Percentiles rank a stretch among this genome's conserved stretches.
phyloP scores from a whole-genome alignment of 2,329 filamentous ascomycete species.

The Hypoxylon sp. region DNA sequence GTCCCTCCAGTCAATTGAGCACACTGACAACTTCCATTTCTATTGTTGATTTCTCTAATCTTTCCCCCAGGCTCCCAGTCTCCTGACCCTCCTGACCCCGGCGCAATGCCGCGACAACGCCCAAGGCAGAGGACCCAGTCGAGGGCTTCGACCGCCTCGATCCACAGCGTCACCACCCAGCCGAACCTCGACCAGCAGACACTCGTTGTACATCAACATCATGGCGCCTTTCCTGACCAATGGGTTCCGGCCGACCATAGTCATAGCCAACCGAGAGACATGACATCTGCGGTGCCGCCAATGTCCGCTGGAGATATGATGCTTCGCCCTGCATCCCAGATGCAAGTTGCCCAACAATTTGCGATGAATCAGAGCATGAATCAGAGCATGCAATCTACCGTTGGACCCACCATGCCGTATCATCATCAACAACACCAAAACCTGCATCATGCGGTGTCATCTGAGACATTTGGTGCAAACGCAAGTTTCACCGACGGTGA shows the following conservation, averaged over 20 bases:
- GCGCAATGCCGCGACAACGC: constrained; percentile 57
- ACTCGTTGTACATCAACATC: constrained; percentile 50
- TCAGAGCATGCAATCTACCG: constrained; percentile 63
- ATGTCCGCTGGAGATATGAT: constrained; percentile 73
- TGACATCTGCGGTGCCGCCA: constrained; percentile 59
- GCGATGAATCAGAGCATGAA: constrained; percentile 67
- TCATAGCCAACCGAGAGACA: constrained; percentile 61
- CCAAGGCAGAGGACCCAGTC: constrained; percentile 67
- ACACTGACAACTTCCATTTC: not conserved
- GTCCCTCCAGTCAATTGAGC: not conserved
- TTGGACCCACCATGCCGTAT: constrained; percentile 62
- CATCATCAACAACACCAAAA: constrained; percentile 60
- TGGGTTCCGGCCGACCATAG: constrained; percentile 64
- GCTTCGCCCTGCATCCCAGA: constrained; percentile 69
- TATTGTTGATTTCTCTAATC: constrained; percentile 30
- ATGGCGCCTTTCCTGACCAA: constrained; percentile 63
- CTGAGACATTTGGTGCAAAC: constrained; percentile 67
- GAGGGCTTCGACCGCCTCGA: constrained; percentile 69
- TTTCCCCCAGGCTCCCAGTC: constrained; percentile 48
- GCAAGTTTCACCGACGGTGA: constrained; percentile 71
- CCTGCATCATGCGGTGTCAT: constrained; percentile 66
- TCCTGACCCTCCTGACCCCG: constrained; percentile 54
- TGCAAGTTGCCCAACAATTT: constrained; percentile 66
- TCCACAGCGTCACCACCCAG: constrained; percentile 68
- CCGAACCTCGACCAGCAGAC: constrained; percentile 66